A percentile compares a stretch with the other conserved stretches of the same genome.
These are phyloP conservation scores for Schizothecium vesticola DNA, from an alignment of 495 filamentous ascomycete species.

Conservation along the genomic window DNA sequence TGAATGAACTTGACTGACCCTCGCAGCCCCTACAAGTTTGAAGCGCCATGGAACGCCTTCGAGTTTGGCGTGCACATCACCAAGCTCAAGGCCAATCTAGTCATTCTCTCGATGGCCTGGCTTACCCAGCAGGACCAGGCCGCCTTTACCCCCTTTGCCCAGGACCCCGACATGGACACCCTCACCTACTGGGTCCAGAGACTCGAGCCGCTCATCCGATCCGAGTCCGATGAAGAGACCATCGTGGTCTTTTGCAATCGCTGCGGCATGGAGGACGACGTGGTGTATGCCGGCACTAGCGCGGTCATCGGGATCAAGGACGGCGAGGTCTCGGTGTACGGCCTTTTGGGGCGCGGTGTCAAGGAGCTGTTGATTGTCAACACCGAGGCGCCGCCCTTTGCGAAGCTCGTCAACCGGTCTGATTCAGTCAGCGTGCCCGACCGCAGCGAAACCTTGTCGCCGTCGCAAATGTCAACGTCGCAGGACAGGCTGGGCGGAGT, in stretches of 20 bases:
- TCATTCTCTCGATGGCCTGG: slow-evolving; percentile 89
- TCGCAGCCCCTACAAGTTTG: slow-evolving; percentile 49
- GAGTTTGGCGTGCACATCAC: slow-evolving; percentile 80
- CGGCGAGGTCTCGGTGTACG: slow-evolving; percentile 62
- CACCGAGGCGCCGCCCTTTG: slow-evolving; percentile 35
- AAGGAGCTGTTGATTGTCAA: slow-evolving; percentile 64
- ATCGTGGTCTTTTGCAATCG: slow-evolving; percentile 84
- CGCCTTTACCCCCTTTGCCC: slow-evolving; percentile 35
- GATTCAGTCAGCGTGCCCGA: neutral
- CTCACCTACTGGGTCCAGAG: slow-evolving; percentile 83
- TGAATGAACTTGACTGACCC: neutral
- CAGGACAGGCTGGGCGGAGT: slow-evolving; percentile 3
- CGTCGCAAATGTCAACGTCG: neutral
- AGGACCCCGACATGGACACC: slow-evolving; percentile 71
- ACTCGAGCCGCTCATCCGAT: slow-evolving; percentile 64
- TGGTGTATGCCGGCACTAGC: slow-evolving; percentile 83
- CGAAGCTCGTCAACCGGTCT: slow-evolving; percentile 22
- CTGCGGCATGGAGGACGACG: slow-evolving; percentile 63
- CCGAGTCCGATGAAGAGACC: slow-evolving; percentile 53
- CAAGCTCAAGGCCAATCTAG: slow-evolving; percentile 57
- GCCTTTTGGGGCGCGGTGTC: slow-evolving; percentile 57
- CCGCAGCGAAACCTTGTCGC: slow-evolving; percentile 1
- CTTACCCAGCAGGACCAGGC: slow-evolving; percentile 54
- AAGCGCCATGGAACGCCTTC: slow-evolving; percentile 69
- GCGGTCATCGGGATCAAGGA: slow-evolving; percentile 69